Percentiles rank a stretch among this genome's conserved stretches.
These are phyloP conservation scores for Tricholoma saponaceum DNA, from an alignment of 768 basidiomycete species.

Conservation along the genomic window DNA sequence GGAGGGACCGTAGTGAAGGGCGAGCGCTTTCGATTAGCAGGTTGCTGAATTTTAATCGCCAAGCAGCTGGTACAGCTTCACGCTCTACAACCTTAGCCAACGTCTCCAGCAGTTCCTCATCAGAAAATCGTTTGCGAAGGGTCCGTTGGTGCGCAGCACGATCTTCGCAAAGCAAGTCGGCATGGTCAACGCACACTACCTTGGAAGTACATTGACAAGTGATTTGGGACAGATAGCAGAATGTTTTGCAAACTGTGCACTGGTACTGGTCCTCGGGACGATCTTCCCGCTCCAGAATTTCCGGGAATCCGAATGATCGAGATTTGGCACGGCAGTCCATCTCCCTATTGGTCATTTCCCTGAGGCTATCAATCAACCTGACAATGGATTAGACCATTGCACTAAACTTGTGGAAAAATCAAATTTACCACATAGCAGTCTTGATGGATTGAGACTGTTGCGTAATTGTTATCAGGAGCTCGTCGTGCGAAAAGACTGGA, in stretches of 20 bases:
- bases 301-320: conserved; percentile 55
- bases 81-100: conserved; percentile 63
- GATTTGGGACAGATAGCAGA: conserved; percentile 94
- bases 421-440: conserved; percentile 84
- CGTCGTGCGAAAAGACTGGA: conserved; percentile 98
- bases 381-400: conserved; percentile 4
- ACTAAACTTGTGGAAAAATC: background rate
- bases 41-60: conserved; percentile 68
- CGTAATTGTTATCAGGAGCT: conserved; percentile 96
- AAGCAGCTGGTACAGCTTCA: conserved; percentile 68
- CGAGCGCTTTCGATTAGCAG: conserved; percentile 64
- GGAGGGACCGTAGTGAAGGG: conserved; percentile 73
- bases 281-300: conserved; percentile 75
- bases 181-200: conserved; percentile 86
- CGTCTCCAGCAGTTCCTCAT: conserved; percentile 69
- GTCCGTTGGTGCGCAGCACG: conserved; percentile 42
- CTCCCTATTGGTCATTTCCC: conserved; percentile 89
- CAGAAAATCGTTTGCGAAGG: conserved; percentile 78
- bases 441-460: conserved; percentile 89
- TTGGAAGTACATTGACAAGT: conserved; percentile 74
- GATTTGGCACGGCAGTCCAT: conserved; percentile 60
- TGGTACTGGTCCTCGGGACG: conserved; percentile 93
- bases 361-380: conserved; percentile 81
- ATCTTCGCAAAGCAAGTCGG: conserved; percentile 66
- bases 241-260: conserved; percentile 88